Evolutionary conservation across 108 stramenopile species (phyloP).

Genomic region (Discostella pseudostelligera): DNA sequence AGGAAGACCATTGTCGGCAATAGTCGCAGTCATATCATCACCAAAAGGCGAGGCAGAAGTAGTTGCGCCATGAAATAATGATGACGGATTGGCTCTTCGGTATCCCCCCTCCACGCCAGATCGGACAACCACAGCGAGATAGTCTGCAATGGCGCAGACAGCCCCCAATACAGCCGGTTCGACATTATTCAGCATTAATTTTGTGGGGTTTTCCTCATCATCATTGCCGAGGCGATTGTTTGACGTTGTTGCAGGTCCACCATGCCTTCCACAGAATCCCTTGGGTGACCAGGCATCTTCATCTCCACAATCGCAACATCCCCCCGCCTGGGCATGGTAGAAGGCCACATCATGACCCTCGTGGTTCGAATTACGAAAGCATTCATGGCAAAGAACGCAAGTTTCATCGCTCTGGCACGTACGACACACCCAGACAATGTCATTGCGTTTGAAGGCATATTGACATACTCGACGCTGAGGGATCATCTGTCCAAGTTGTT

Average conservation of each 20-base stretch:
- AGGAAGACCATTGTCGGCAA: too few species aligned
- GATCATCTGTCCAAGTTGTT: slow-evolving; percentile 45
- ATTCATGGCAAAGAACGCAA: slow-evolving; percentile 94
- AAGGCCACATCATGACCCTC: slow-evolving; percentile 96
- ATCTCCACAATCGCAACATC: slow-evolving; percentile 99
- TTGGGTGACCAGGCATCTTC: slow-evolving; percentile 93
- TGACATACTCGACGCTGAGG: slow-evolving; percentile 80
- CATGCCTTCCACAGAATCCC: slow-evolving; percentile 67
- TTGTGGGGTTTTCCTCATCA: too few species aligned
- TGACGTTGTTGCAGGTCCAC: slow-evolving; percentile 8
- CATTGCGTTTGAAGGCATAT: slow-evolving; percentile 89
- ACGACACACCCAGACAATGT: slow-evolving; percentile 99
- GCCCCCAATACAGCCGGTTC: slow-evolving; percentile 40
- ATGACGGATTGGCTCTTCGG: slow-evolving; percentile 33
- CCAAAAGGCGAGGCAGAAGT: background rate
- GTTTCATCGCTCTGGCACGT: slow-evolving; percentile 96
- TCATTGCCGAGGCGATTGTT: slow-evolving; percentile 24
- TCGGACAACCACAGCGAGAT: slow-evolving; percentile 30
- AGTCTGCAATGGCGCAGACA: slow-evolving; percentile 37
- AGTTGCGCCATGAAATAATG: background rate
- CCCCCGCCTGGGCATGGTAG: slow-evolving; percentile 94
- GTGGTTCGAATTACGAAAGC: slow-evolving; percentile 87
- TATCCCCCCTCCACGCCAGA: slow-evolving; percentile 40
- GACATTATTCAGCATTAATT: background rate
- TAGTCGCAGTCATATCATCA: too few species aligned